These are phyloP conservation scores for Pythium monospermum DNA, from an alignment of 352 stramenopile genomes.

Conservation along the genomic window DNA sequence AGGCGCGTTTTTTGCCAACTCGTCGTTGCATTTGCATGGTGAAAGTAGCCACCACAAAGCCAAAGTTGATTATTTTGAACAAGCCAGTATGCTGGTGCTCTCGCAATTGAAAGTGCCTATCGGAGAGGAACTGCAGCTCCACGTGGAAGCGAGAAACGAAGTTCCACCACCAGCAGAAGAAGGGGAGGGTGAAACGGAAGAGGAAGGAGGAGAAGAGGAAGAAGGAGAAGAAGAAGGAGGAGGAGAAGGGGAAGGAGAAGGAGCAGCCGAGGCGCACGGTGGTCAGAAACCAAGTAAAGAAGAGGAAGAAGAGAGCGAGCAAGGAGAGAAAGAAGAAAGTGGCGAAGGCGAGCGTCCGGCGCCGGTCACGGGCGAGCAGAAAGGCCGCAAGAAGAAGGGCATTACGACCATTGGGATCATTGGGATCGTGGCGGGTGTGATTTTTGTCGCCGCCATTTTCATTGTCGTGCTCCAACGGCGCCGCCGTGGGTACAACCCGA, in stretches of 20 bases:
- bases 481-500: slow-evolving; percentile 40
- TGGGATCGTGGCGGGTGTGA: slow-evolving; percentile 34
- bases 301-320: too few species aligned
- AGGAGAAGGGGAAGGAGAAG: not conserved
- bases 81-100: slow-evolving; percentile 57
- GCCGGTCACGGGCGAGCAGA: slow-evolving; percentile 9
- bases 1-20: slow-evolving; percentile 48
- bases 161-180: not conserved
- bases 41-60: slow-evolving; percentile 14
- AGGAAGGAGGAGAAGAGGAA: slow-evolving; percentile 5
- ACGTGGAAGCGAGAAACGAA: slow-evolving; percentile 21
- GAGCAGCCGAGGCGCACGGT: slow-evolving; percentile 2
- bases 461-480: slow-evolving; percentile 38
- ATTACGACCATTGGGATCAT: slow-evolving; percentile 32
- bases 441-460: slow-evolving; percentile 37
- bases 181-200: not conserved
- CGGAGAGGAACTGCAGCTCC: slow-evolving; percentile 41
- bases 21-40: slow-evolving; percentile 32
- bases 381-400: slow-evolving; percentile 6
- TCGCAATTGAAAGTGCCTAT: slow-evolving; percentile 38
- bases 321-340: too few species aligned
- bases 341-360: slow-evolving; percentile 15
- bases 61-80: slow-evolving; percentile 62
- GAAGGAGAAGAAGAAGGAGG: slow-evolving; percentile 21
- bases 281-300: not conserved